Evolutionary conservation across 768 basidiomycete species (phyloP), one percentile per base, ranked within the genome.

Genomic region (Dentipellis fragilis): DNA sequence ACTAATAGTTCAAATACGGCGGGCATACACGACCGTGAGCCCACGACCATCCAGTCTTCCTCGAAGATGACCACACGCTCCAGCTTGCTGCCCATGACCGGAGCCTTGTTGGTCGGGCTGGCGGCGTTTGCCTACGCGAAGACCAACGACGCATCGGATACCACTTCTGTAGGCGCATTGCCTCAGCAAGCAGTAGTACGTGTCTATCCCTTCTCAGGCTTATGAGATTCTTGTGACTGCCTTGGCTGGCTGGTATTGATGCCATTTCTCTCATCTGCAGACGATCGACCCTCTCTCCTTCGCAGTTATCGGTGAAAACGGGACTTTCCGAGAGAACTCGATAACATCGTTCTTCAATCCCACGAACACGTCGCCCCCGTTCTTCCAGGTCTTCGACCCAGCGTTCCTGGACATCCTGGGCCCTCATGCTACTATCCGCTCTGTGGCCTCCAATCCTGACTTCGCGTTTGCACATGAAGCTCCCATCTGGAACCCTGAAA

Each of bases 401-500:
- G 67, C 68, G n/a, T 89, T 90, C 68, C 69, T 84, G 46, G 55
- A 66, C 7, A 71, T 89, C 54, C 75, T 88, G 1, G 88, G 87
- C 1, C 58, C 67, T 4, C 68, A 71, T 22, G 80, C 87, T 6
- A 76, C 76, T 0, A 75, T 90, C 50, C 75, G 77, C 3, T 66
- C 78, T 57, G 78, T 92, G 49, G 80, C 81, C 0, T 75, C 77
- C 8, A 80, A 81, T 56, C 75, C 76, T 3, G 78, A 75, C 3
- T 84, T 83, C 65, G 83, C 83, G 2, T 81, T 88, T 58, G 87
- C 87, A 16, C 88, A 91, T 64, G 89, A 92, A 68, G 89, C 85
- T 2, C 85, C 86, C 0, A 72, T 89, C 1, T 88, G 81, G 67
- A 70, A 79, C 35, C 69, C 81, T 5, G 75, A 73, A n/a, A 83